A percentile compares a stretch with the other conserved stretches of the same genome.
Conservation (phyloP, 2,329 filamentous ascomycete genomes). For the Cladosporium sp. region DNA sequence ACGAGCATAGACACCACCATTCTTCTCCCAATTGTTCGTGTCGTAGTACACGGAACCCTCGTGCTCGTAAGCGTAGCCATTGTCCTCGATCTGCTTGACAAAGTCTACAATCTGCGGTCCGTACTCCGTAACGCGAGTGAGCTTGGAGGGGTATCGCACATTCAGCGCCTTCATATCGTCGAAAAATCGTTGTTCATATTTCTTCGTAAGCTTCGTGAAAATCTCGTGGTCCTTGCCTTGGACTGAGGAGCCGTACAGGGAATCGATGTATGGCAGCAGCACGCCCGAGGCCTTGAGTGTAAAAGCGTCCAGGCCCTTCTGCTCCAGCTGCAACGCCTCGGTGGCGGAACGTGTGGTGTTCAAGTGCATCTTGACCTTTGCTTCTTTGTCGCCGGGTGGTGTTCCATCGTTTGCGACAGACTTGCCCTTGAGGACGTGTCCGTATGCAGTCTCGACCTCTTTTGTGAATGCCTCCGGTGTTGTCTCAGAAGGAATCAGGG, state of each 20-base stretch:
- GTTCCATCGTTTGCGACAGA: slow-evolving; percentile 49
- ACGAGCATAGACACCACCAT: slow-evolving; percentile 78
- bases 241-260: slow-evolving; percentile 52
- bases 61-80: slow-evolving; percentile 72
- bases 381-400: slow-evolving; percentile 67
- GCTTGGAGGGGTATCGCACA: slow-evolving; percentile 71
- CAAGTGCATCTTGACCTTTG: slow-evolving; percentile 87
- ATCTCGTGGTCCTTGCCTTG: slow-evolving; percentile 63
- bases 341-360: slow-evolving; percentile 55
- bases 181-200: slow-evolving; percentile 82
- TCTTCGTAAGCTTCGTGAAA: slow-evolving; percentile 79
- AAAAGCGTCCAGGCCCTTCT: slow-evolving; percentile 40
- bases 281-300: slow-evolving; percentile 61
- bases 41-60: slow-evolving; percentile 85
- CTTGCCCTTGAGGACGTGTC: slow-evolving; percentile 50
- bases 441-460: slow-evolving; percentile 49
- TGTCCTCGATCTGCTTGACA: slow-evolving; percentile 74
- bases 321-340: slow-evolving; percentile 40
- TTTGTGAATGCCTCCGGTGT: slow-evolving; percentile 44
- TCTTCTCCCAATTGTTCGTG: slow-evolving; percentile 76
- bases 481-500: slow-evolving; percentile 40
- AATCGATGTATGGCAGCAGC: slow-evolving; percentile 76
- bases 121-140: slow-evolving; percentile 91
- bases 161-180: slow-evolving; percentile 85
- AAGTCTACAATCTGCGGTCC: slow-evolving; percentile 81